Evolutionary conservation across 768 basidiomycete genomes (phyloP).

Genomic region (Macrolepiota dolichaula): DNA sequence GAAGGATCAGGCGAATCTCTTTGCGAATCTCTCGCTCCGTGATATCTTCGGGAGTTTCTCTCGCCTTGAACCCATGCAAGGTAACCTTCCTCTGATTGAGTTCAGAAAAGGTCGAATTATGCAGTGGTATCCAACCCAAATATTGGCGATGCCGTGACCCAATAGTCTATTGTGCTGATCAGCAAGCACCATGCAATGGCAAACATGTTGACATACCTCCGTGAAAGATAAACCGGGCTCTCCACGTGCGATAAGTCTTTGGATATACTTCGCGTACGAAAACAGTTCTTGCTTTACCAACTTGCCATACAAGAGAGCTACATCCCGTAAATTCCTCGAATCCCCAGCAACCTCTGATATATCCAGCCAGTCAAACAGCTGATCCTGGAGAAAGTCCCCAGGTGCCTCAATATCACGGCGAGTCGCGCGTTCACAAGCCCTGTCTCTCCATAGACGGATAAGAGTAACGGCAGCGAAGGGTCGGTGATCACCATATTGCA

Average conservation of each 20-base stretch:
- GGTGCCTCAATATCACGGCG: constrained; percentile 60
- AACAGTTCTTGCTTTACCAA: constrained; percentile 69
- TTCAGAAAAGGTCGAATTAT: constrained; percentile 54
- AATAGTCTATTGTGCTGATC: constrained; percentile 27
- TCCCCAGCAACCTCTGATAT: constrained; percentile 59
- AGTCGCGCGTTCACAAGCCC: constrained; percentile 57
- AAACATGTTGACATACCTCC: constrained; percentile 37
- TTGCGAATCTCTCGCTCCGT: constrained; percentile 70
- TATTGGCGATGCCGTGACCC: constrained; percentile 68
- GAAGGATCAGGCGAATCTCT: constrained; percentile 62
- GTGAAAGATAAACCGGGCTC: constrained; percentile 55
- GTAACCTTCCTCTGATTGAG: constrained; percentile 67
- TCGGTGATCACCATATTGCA: constrained; percentile 82
- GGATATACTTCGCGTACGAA: constrained; percentile 72
- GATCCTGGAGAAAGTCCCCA: constrained; percentile 65
- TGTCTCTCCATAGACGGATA: constrained; percentile 59
- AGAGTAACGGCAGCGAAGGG: constrained; percentile 73
- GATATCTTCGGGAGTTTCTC: constrained; percentile 68
- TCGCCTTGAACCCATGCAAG: constrained; percentile 63
- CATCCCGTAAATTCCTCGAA: constrained; percentile 47
- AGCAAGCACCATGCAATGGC: neutral
- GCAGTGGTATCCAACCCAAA: constrained; percentile 70
- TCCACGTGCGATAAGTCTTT: constrained; percentile 77
- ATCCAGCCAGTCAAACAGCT: constrained; percentile 82
- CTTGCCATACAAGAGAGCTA: constrained; percentile 69